Evolutionary conservation across 345 rosid species (phyloP).

Genomic region (Microcos paniculata): DNA sequence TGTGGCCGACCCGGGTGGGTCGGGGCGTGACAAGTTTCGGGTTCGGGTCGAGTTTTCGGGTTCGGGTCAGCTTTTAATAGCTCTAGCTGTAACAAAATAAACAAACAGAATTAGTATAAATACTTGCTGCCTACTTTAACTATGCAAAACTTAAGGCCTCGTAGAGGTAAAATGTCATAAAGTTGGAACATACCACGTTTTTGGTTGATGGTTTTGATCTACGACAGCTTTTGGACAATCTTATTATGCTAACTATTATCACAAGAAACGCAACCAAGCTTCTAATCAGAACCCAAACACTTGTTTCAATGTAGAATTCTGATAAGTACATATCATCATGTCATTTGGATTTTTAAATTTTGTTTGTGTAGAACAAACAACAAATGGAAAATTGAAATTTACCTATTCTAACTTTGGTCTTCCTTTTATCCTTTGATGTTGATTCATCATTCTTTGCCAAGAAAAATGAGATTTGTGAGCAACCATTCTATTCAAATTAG

Average conservation of each 20-base stretch:
- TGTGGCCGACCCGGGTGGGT: too few relatives aligned
- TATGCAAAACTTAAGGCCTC: neutral
- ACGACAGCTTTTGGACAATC: neutral
- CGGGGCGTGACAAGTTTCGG: too few relatives aligned
- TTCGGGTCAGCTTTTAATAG: too few relatives aligned
- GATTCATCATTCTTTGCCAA: constrained; percentile 17
- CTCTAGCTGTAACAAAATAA: neutral
- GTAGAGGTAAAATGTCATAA: neutral
- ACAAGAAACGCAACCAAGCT: constrained; percentile 12
- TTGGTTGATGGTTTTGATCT: constrained; percentile 2
- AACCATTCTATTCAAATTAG: neutral
- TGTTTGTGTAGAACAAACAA: neutral
- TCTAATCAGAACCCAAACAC: constrained; percentile 33
- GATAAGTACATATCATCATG: neutral
- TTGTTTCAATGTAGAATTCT: constrained; percentile 21
- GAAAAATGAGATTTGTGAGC: neutral
- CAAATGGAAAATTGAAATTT: neutral
- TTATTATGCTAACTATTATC: constrained; percentile 3
- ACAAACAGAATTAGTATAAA: constrained; percentile 5
- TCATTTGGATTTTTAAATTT: neutral
- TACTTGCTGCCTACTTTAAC: neutral
- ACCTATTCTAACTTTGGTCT: constrained; percentile 21
- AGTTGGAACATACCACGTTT: constrained; percentile 19
- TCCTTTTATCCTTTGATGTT: constrained; percentile 13
- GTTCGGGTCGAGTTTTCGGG: too few relatives aligned